Conservation (phyloP, 2,329 filamentous ascomycete genomes). For the Penicillium occitanis region DNA sequence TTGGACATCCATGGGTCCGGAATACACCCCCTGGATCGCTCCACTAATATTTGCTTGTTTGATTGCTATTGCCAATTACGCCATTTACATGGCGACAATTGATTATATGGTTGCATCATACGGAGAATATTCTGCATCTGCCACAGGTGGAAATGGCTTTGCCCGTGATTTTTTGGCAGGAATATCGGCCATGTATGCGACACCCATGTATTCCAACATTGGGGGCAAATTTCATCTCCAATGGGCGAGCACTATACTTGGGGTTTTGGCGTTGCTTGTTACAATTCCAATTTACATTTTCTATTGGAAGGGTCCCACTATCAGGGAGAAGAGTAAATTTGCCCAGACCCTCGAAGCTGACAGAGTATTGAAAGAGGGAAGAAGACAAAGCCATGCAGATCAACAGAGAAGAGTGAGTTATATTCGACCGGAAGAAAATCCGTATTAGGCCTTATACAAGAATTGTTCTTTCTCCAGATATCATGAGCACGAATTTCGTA, state of each 20-base stretch:
- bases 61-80: slow-evolving; percentile 63
- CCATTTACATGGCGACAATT: slow-evolving; percentile 64
- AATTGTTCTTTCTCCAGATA: no score
- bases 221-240: slow-evolving; percentile 48
- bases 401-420: not conserved
- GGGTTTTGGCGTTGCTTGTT: slow-evolving; percentile 51
- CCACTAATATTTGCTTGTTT: slow-evolving; percentile 58
- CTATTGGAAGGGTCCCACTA: slow-evolving; percentile 56
- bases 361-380: slow-evolving; percentile 22
- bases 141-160: slow-evolving; percentile 74
- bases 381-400: slow-evolving; percentile 23
- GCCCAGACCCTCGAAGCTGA: slow-evolving; percentile 44
- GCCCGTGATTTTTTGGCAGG: slow-evolving; percentile 72
- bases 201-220: slow-evolving; percentile 60
- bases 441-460: not conserved
- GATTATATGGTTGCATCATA: slow-evolving; percentile 69
- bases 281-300: slow-evolving; percentile 57
- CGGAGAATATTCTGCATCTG: slow-evolving; percentile 67
- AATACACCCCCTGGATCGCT: slow-evolving; percentile 58
- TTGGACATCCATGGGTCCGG: slow-evolving; percentile 58
- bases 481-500: no score
- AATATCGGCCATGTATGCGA: slow-evolving; percentile 66
- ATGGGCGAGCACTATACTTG: slow-evolving; percentile 56
- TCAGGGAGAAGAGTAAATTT: slow-evolving; percentile 54
- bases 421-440: not conserved